Conservation (phyloP, 129 eudicot genomes). For the Erigeron canadensis region DNA sequence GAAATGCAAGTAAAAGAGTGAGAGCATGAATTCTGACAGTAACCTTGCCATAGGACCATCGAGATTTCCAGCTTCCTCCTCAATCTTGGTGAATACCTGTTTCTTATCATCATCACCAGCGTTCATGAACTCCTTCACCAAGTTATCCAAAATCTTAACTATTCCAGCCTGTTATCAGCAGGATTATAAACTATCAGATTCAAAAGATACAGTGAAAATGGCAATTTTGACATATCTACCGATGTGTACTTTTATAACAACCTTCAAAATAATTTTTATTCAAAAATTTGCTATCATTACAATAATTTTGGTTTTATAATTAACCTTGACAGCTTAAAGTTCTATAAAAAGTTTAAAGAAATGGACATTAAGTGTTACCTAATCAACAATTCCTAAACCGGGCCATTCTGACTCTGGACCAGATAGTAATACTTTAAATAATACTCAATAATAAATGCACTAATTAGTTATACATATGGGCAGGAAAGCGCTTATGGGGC, state of each 20-base stretch:
- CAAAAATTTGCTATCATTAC: too few relatives aligned
- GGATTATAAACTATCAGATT: neutral
- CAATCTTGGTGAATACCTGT: slow-evolving; percentile 44
- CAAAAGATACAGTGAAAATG: neutral
- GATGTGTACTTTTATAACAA: too few relatives aligned
- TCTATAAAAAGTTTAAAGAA: too few relatives aligned
- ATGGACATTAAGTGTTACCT: too few relatives aligned
- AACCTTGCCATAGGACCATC: slow-evolving; percentile 80
- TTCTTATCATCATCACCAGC: slow-evolving; percentile 59
- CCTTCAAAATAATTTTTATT: too few relatives aligned
- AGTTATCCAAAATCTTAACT: slow-evolving; percentile 50
- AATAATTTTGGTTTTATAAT: too few relatives aligned
- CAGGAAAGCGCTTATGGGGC: neutral
- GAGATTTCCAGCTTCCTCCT: slow-evolving; percentile 76
- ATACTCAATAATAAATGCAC: too few relatives aligned
- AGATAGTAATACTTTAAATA: too few relatives aligned
- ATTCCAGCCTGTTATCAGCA: slow-evolving; percentile 65
- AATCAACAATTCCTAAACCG: too few relatives aligned
- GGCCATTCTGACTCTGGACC: too few relatives aligned
- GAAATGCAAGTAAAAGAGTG: neutral
- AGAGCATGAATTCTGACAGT: neutral
- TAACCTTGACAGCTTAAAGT: too few relatives aligned
- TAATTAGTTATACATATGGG: too few relatives aligned
- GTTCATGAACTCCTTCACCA: slow-evolving; percentile 75
- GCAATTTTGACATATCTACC: neutral